Conservation (phyloP, 2,329 filamentous ascomycete species). For the Talaromyces marneffei region DNA sequence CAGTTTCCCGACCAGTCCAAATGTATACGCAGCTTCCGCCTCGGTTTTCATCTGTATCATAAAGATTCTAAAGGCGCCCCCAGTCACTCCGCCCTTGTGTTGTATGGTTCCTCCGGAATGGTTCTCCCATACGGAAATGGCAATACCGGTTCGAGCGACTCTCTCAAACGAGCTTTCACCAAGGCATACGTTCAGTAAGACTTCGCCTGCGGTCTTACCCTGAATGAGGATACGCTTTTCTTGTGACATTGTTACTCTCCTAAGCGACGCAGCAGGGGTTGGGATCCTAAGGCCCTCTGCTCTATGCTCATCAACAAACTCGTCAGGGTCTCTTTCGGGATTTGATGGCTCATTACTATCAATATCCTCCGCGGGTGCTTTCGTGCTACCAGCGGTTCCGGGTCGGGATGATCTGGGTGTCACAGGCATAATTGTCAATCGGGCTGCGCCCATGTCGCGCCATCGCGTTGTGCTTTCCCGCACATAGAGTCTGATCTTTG, state of each 20-base stretch:
- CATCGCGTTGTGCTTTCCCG: conserved; percentile 72
- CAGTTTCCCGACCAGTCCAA: conserved; percentile 49
- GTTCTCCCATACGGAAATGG: conserved; percentile 82
- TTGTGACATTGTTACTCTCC: conserved; percentile 53
- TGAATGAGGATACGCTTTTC: conserved; percentile 83
- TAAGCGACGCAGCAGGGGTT: conserved; percentile 23
- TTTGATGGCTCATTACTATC: conserved; percentile 14
- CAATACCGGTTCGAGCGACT: conserved; percentile 77
- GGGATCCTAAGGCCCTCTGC: conserved; percentile 18
- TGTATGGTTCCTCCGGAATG: conserved; percentile 57
- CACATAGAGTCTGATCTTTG: conserved; percentile 80
- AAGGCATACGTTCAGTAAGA: conserved; percentile 76
- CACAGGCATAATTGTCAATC: conserved; percentile 70
- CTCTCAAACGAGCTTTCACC: conserved; percentile 79
- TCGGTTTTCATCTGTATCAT: conserved; percentile 59
- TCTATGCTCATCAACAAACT: conserved; percentile 3
- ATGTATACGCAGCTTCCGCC: conserved; percentile 50
- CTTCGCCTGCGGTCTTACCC: conserved; percentile 59
- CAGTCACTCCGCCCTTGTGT: conserved; percentile 53
- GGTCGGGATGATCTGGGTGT: conserved; percentile 27
- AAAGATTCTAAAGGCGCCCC: conserved; percentile 53
- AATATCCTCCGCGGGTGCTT: conserved; percentile 26
- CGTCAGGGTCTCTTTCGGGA: neutral
- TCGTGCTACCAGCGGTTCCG: conserved; percentile 44
- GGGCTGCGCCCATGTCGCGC: conserved; percentile 83